Base-by-base conservation (phyloP, 495 filamentous ascomycete genomes). In the Penicillium crystallinum region DNA sequence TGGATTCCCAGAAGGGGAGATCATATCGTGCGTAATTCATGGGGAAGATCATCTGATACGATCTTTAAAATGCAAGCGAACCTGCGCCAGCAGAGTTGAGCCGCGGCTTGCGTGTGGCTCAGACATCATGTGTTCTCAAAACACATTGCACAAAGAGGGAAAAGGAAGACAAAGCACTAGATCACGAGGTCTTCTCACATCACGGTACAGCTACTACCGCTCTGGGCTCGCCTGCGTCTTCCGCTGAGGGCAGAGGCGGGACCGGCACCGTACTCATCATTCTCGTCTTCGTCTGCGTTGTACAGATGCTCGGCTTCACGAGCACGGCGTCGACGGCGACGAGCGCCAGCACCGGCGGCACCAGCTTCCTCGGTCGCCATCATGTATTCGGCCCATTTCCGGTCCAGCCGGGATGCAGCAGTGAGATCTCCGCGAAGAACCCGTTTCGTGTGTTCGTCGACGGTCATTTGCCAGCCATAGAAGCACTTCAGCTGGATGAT, bases 351-450 rank as follows among this genome's bases (percentile, higher is more conserved):
- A 3, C 88, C 89, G 4, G 79, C 80, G 1, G 78, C 80, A 0
- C 86, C 89, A 0, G 87, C 89, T 62, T 97, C 95, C 59, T 96
- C 88, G 19, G 79, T 87, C 6, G 87, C 83, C 69, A 92, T 86
- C 93, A 97, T 97, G 56, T 90, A 92, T 29, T 95, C 87, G 0
- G 85, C 89, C 93, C 93, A 98, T 70, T 91, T 95, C 43, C 81
- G 76, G 71, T 96, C 91, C 18, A 98, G 73, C 11, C 87, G 73
- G 30, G 73, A 70, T 2, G 93, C 93, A 3, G 86, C 73, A 0
- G 70, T 67, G 19, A 88, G 74, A 47, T 96, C 87, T 1, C 90
- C 89, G 15, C 80, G 73, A 27, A 95, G 68, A 1, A 96, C 88
- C 2, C 91, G 81, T 65, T 90, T 88, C 40, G 80, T 91, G 66